Base-by-base conservation (phyloP, 2,329 filamentous ascomycete species). In the Phialocephala subalpina region DNA sequence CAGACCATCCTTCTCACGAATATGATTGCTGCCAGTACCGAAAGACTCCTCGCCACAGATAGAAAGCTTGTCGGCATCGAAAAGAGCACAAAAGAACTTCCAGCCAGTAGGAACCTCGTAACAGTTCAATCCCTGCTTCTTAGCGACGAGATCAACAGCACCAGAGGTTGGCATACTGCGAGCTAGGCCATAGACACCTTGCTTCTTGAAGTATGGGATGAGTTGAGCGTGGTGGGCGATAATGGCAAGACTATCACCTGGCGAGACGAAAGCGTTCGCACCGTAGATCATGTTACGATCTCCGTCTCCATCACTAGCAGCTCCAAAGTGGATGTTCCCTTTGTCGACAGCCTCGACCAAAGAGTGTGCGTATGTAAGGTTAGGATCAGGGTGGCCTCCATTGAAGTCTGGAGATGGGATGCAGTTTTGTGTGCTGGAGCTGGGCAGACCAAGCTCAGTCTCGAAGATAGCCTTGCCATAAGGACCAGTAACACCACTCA, bases 261-360 rank as follows among this genome's bases (percentile, higher is more conserved):
- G 96, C 8, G 95, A 98, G 68, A 99, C 96, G 77, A 99, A 99
- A 53, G 92, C 90, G 76, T 97, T 95, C 72, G 95, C 94, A 69
- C 96, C 96, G 82, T 99, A 99, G 78, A 99, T 99, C 96, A 99
- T 99, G 89, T 99, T 99, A 74, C 96, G 92, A 84, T 99, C 96
- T 76, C 96, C 96, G 75, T 99, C 96, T 73, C 96, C 96, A 74
- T 99, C 96, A 70, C 93, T 97, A 57, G 96, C 96, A 66, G 96
- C 96, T 77, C 96, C 96, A 75, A 99, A 99, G 77, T 97, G 96
- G 71, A 99, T 94, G 66, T 89, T 87, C 75, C 93, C 90, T 83
- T 92, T 92, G 81, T 99, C 94, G 49, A 99, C 96, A 68, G 90
- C 92, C 76, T 97, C 93, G 67, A 99, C 96, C 49, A 99, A 87